These are phyloP conservation scores for Diaporthe sp. DNA, from an alignment of 2,329 filamentous ascomycete species.

Conservation along the genomic window DNA sequence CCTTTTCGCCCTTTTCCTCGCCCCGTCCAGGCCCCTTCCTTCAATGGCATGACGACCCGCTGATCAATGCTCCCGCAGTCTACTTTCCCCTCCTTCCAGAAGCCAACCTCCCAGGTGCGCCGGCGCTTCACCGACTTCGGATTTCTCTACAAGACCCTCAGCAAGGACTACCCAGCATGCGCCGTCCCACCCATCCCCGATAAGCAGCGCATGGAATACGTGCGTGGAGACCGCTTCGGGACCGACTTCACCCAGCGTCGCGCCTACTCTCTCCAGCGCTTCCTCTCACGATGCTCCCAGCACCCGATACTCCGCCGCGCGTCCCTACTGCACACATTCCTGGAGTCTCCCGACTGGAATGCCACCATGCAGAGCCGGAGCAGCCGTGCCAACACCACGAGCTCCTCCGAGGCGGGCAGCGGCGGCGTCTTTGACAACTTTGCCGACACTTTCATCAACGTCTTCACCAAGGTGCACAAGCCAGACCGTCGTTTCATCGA, in stretches of 20 bases:
- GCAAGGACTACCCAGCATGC: slow-evolving; percentile 88
- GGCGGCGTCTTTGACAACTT: slow-evolving; percentile 93
- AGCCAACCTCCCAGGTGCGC: slow-evolving; percentile 82
- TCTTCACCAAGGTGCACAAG: slow-evolving; percentile 96
- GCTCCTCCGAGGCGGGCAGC: slow-evolving; percentile 57
- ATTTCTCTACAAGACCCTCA: slow-evolving; percentile 93
- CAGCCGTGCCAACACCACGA: slow-evolving; percentile 68
- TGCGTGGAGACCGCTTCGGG: slow-evolving; percentile 95
- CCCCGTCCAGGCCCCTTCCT: not conserved
- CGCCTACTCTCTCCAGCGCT: slow-evolving; percentile 91
- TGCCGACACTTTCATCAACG: slow-evolving; percentile 96
- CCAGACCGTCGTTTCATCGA: slow-evolving; percentile 95
- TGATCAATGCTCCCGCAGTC: slow-evolving; percentile 69
- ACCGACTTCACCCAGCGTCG: slow-evolving; percentile 91
- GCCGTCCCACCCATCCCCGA: slow-evolving; percentile 95
- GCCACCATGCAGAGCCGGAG: slow-evolving; percentile 89
- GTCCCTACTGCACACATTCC: slow-evolving; percentile 86
- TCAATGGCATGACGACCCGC: not conserved
- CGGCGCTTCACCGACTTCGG: slow-evolving; percentile 98
- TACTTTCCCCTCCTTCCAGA: slow-evolving; percentile 94
- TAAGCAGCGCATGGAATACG: slow-evolving; percentile 99
- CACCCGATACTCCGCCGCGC: slow-evolving; percentile 91
- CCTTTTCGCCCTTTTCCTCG: not conserved
- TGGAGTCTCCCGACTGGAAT: slow-evolving; percentile 97
- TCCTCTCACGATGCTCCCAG: slow-evolving; percentile 86